Evolutionary conservation across 177 flowering plant genomes (phyloP).

Genomic region (Vitis hybrid): DNA sequence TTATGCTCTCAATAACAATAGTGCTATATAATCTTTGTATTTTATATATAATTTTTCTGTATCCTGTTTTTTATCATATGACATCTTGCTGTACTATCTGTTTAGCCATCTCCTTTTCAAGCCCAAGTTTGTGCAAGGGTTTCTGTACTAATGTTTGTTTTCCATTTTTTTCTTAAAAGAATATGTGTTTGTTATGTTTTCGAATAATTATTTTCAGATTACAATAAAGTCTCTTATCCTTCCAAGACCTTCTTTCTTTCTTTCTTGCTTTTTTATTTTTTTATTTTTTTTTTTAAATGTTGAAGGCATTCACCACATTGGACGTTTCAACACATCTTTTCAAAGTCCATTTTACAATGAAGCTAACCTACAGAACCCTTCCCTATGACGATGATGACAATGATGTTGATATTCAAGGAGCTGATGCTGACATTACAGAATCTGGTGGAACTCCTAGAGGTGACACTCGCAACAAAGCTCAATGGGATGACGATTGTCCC

Average conservation of each 20-base stretch:
- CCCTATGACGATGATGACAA: constrained; percentile 59
- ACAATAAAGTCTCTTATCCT: not conserved
- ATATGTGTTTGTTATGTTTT: not conserved
- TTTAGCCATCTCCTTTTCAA: not conserved
- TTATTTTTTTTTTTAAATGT: constrained; percentile 18
- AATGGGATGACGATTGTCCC: constrained; percentile 99
- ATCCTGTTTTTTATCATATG: not conserved
- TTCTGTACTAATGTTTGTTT: too few species aligned
- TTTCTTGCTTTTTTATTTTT: not conserved
- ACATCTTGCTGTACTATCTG: not conserved
- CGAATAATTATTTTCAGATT: not conserved
- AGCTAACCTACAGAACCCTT: constrained; percentile 80
- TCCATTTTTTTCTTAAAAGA: too few species aligned
- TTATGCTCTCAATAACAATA: not conserved
- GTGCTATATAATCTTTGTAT: not conserved
- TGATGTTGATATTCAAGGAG: constrained; percentile 35
- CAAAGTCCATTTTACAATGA: constrained; percentile 79
- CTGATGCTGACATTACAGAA: constrained; percentile 43
- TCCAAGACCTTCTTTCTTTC: not conserved
- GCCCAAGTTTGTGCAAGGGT: not conserved
- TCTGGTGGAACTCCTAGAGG: constrained; percentile 32
- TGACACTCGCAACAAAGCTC: constrained; percentile 38
- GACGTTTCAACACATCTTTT: constrained; percentile 62
- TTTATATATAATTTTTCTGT: not conserved
- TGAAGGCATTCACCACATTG: constrained; percentile 70